A percentile compares a stretch with the other conserved stretches of the same genome.
Evolutionary conservation across 2,329 filamentous ascomycete species (phyloP).

Genomic region (Venturiaceae sp.): DNA sequence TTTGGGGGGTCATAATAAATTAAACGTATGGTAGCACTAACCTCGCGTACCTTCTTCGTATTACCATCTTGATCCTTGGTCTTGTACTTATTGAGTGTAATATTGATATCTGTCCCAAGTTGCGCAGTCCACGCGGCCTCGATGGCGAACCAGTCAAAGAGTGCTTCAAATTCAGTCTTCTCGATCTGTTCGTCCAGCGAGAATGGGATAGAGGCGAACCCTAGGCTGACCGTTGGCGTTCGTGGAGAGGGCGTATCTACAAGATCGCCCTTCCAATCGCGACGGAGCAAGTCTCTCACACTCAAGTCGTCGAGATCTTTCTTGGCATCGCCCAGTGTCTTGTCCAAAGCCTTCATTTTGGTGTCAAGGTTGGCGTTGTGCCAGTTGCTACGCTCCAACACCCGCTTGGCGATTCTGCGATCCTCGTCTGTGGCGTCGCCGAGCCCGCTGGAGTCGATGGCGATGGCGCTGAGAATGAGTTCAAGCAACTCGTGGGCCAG

Average conservation of each 20-base stretch:
- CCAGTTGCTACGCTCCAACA: constrained; percentile 34
- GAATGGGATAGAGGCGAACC: constrained; percentile 36
- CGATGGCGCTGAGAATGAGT: constrained; percentile 35
- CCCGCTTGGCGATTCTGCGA: constrained; percentile 25
- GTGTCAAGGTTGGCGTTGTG: constrained; percentile 25
- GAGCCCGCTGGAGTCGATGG: constrained; percentile 36
- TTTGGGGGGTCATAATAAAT: too few species aligned
- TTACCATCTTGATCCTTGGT: constrained; percentile 24
- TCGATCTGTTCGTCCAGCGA: constrained; percentile 35
- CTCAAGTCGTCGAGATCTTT: constrained; percentile 31
- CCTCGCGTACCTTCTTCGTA: constrained; percentile 34
- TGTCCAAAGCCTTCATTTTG: constrained; percentile 32
- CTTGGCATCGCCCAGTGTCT: constrained; percentile 30
- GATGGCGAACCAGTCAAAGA: constrained; percentile 40
- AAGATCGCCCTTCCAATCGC: constrained; percentile 39
- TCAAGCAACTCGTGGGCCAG: constrained; percentile 40
- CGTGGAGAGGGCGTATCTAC: constrained; percentile 36
- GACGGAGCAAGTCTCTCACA: constrained; percentile 33
- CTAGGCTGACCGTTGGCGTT: constrained; percentile 36
- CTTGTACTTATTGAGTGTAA: constrained; percentile 38
- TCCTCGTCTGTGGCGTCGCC: constrained; percentile 29
- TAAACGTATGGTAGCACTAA: not conserved
- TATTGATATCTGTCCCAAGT: constrained; percentile 32
- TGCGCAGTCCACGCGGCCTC: constrained; percentile 39
- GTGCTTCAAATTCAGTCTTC: constrained; percentile 35